Base-by-base conservation (phyloP, 495 filamentous ascomycete species). In the Penicillium coffeae region DNA sequence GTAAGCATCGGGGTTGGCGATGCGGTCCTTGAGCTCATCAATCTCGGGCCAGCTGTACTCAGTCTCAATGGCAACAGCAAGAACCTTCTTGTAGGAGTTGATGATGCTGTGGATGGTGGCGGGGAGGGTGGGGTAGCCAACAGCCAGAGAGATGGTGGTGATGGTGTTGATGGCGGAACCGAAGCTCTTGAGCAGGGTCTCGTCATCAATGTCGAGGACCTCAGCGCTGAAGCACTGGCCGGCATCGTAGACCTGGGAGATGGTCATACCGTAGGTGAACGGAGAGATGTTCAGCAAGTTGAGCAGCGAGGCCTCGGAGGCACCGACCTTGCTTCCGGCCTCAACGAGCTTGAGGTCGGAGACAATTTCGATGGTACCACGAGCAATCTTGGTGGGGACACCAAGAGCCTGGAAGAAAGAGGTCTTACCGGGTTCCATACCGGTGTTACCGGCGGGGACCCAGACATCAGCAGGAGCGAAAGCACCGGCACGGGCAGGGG, bases 391-490 rank as follows among this genome's bases (percentile, higher is more conserved):
- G 80, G 93, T 99, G 69, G 93, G 93, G 73, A 99, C 89, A 88
- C 93, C 93, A 71, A 99, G 94, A 67, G 93, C 93, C 83, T 99
- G 93, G 90, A 99, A 99, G 90, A 99, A 99, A 61, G 93, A 96
- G 61, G 93, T 99, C 86, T 99, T 99, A 76, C 93, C 93, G 69
- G 93, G 93, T 74, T 99, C 93, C 93, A 99, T 99, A 79, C 93
- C 93, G 56, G 94, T 99, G 83, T 95, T 98, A 75, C 93, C 92
- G 54, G 89, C 93, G 42, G 93, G 93, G 51, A 98, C 74, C 77
- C 77, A 97, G 62, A 84, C 92, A 68, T 99, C 93, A 65, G 58
- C 74, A 56, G 93, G 93, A 56, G 93, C 94, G 56, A 97, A 64
- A 55, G 94, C 93, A 84, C 93, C 93, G 60, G 93, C 91, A 85